Percentiles rank a stretch among this genome's conserved stretches.
phyloP scores from a whole-genome alignment of 2,329 filamentous ascomycete species.

The Phaeomoniella chlamydospora region DNA sequence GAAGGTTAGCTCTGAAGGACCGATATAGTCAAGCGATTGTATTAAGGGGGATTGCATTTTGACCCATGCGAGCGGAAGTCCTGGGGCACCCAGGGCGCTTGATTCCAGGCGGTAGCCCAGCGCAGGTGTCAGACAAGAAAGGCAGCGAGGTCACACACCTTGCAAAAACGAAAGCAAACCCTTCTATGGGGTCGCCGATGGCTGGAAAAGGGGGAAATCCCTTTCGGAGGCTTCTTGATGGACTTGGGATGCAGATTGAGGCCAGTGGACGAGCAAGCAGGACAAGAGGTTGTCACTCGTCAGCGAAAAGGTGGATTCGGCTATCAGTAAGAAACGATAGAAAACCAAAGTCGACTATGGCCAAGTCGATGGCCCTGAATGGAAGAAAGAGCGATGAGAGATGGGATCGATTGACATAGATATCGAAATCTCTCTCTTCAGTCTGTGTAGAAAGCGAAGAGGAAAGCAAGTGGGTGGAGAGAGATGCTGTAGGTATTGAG shows the following conservation, averaged over 20 bases:
- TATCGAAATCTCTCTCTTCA: neutral
- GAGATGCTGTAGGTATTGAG: neutral
- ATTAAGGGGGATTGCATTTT: too few species aligned
- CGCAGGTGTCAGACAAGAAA: neutral
- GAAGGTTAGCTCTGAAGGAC: too few species aligned
- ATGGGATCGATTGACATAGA: neutral
- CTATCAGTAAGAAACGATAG: neutral
- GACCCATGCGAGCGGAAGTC: too few species aligned
- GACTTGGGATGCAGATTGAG: too few species aligned
- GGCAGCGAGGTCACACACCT: neutral
- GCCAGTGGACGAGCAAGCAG: neutral
- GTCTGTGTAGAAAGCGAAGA: neutral
- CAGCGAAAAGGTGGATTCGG: neutral
- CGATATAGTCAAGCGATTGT: too few species aligned
- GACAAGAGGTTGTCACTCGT: neutral
- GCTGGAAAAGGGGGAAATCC: too few species aligned
- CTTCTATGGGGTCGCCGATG: neutral
- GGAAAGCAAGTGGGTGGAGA: neutral
- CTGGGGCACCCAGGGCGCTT: neutral
- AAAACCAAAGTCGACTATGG: neutral
- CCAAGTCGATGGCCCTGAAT: neutral
- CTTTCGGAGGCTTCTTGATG: too few species aligned
- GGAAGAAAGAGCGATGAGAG: neutral
- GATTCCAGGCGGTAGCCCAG: too few species aligned
- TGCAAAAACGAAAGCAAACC: too few species aligned